Evolutionary conservation across 2,329 filamentous ascomycete species (phyloP), one percentile per base, ranked within the genome.

Genomic region (Pseudogymnoascus sp.): DNA sequence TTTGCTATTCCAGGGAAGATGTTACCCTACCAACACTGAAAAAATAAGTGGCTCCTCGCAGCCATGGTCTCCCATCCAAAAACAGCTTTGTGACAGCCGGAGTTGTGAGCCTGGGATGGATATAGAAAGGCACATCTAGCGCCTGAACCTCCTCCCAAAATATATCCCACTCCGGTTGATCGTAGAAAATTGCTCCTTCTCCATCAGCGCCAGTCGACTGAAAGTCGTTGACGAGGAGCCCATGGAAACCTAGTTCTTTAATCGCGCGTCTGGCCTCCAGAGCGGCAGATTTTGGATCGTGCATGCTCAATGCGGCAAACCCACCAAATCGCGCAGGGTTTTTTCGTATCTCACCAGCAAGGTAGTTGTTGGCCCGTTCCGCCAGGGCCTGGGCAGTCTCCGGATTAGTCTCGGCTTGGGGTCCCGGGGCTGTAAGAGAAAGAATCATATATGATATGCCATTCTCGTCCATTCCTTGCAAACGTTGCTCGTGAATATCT

Each of bases 1-100:
- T 7, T 81, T 79, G 0, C 80, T 81, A 11, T 77, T 70, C 85
- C 85, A 88, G 78, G 89, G 88, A 21, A 80, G 72, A 67, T 86
- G 83, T 79, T 81, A 89, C 65, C 83, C 79, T 0, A 81, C 78
- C 7, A 70, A 89, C 86, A 74, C 88, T 89, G 75, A 87, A 88
- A 71, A 88, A 76, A 77, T 85, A 82, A 23, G 80, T 80, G 64
- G 86, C 83, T 39, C 84, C 85, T 89, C 86, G 1, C 80, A 83
- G 70, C 87, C 83, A 69, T 86, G 86, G 54, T 14, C 36, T 37
- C 36, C 36, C 36, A 37, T 37, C 36, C 13, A 37, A 89, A 79
- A 4, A 89, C 74, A 3, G 80, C 84, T 2, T 86, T 85, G 65
- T 84, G 80, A 76, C 88, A 88, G n/a, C 85, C 84, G 60, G 81